phyloP scores from a whole-genome alignment of 768 basidiomycete species.

The Tylopilus sp. region DNA sequence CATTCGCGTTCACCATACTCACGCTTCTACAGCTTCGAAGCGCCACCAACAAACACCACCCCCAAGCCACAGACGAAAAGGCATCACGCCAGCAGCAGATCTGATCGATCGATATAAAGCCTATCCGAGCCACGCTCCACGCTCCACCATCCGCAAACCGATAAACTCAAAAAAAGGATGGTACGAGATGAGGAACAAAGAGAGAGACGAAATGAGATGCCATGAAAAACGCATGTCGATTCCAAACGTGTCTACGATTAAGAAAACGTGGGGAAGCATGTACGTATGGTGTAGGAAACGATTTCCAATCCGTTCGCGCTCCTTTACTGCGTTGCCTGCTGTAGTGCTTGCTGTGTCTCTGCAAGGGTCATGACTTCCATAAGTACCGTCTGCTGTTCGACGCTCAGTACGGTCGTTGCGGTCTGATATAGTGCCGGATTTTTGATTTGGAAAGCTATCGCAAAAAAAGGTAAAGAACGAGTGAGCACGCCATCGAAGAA shows the following conservation, averaged over 20 bases:
- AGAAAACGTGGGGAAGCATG: background rate
- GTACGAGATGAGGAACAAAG: too few species aligned
- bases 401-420: constrained; percentile 64
- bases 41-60: too few species aligned
- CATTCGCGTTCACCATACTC: too few species aligned
- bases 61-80: background rate
- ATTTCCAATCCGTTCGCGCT: background rate
- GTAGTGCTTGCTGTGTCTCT: constrained; percentile 38
- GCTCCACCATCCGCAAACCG: too few species aligned
- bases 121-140: background rate
- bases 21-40: too few species aligned
- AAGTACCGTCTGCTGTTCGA: constrained; percentile 75
- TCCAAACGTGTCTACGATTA: too few species aligned
- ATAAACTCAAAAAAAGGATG: too few species aligned
- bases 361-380: constrained; percentile 85
- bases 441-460: constrained; percentile 62
- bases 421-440: constrained; percentile 65
- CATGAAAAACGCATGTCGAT: background rate
- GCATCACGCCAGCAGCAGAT: background rate
- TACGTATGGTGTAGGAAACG: background rate
- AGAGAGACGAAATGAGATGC: background rate
- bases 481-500: background rate
- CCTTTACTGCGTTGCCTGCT: constrained; percentile 7
- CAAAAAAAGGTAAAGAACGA: background rate
- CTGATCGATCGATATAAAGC: background rate